Evolutionary conservation across 495 filamentous ascomycete genomes (phyloP).

Genomic region (Aspergillus biplanus): DNA sequence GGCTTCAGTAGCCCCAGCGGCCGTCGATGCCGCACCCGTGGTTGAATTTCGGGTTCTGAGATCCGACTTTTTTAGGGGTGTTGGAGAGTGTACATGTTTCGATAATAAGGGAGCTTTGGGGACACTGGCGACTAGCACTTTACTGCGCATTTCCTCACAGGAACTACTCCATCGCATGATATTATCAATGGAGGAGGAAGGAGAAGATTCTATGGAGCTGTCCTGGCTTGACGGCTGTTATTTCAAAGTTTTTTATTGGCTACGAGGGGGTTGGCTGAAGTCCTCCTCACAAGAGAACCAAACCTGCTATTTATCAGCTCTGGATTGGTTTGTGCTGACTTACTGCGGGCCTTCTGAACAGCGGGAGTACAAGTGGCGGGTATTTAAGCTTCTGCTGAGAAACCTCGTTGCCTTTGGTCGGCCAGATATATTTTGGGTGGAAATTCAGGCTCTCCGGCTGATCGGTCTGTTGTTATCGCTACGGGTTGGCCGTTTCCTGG

Average conservation of each 20-base stretch:
- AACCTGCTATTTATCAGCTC: background rate
- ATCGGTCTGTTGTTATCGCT: background rate
- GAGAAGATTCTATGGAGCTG: background rate
- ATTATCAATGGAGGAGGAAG: too few relatives aligned
- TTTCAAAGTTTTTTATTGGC: background rate
- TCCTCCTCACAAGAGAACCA: background rate
- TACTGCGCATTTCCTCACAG: background rate
- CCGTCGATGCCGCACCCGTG: background rate
- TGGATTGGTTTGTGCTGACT: conserved; percentile 2
- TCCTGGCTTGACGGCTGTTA: background rate
- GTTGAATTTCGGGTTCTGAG: background rate
- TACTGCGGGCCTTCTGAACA: background rate
- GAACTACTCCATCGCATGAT: too few relatives aligned
- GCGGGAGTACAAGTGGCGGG: background rate
- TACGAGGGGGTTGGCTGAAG: background rate
- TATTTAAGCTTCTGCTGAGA: background rate
- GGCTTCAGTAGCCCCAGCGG: background rate
- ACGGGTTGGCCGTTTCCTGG: background rate
- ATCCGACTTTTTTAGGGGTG: conserved; percentile 9
- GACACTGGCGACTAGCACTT: background rate
- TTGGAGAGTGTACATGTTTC: too few relatives aligned
- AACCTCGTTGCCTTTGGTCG: conserved; percentile 2
- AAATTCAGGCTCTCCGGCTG: background rate
- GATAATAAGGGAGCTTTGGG: background rate
- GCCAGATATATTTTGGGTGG: background rate